A percentile compares a stretch with the other conserved stretches of the same genome.
These are phyloP conservation scores for Sisymbrium altissimum DNA, from an alignment of 345 rosid genomes.

Conservation along the genomic window DNA sequence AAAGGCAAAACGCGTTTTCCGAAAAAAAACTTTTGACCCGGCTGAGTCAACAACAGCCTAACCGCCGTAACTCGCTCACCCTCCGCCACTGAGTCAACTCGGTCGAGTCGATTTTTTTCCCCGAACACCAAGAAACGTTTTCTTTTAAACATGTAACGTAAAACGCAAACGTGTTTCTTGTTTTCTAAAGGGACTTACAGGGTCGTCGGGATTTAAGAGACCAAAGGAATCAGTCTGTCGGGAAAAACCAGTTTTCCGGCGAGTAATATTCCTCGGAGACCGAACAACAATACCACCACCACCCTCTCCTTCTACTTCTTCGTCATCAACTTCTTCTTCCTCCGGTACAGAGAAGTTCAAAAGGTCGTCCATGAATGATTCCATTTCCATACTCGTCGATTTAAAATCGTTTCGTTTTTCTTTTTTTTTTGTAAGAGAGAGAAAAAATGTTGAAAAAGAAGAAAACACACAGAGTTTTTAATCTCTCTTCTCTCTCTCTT, in stretches of 20 bases:
- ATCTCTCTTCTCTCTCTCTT: constrained; percentile 24
- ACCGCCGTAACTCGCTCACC: constrained; percentile 21
- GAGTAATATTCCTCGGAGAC: constrained; percentile 19
- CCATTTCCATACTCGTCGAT: constrained; percentile 19
- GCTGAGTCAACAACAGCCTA: constrained; percentile 13
- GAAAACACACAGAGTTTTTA: constrained; percentile 19
- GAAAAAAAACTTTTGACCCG: constrained; percentile 38
- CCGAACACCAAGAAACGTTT: constrained; percentile 6
- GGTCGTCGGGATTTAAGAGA: constrained; percentile 23
- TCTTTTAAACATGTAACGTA: too few relatives aligned
- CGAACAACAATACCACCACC: background rate
- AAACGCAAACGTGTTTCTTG: background rate
- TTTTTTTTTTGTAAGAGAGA: constrained; percentile 24
- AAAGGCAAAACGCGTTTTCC: constrained; percentile 34
- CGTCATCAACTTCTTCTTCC: constrained; percentile 22
- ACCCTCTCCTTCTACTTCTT: background rate
- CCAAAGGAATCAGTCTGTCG: constrained; percentile 33
- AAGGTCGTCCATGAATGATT: constrained; percentile 37
- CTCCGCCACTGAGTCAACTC: constrained; percentile 28
- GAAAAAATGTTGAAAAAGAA: constrained; percentile 8
- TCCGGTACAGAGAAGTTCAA: constrained; percentile 36
- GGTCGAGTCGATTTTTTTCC: constrained; percentile 17
- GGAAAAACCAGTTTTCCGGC: constrained; percentile 20
- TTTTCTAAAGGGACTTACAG: constrained; percentile 12
- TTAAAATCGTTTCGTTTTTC: background rate